Conservation (phyloP, 192 early-diverging fungal species). For the Coemansia guatemalensis region DNA sequence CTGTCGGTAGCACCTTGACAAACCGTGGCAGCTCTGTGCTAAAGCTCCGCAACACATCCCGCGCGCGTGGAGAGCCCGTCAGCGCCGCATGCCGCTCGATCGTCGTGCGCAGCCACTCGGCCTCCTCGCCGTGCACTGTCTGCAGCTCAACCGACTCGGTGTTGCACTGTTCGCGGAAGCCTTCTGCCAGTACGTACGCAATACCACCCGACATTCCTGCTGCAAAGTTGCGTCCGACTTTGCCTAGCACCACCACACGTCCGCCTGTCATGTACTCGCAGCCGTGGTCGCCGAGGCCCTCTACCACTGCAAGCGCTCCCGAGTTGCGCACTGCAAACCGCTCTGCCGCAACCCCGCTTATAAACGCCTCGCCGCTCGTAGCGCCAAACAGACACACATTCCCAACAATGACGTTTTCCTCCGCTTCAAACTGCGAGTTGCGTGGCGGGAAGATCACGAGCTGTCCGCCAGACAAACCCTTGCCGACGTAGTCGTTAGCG, state of each 20-base stretch:
- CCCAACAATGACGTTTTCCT: slow-evolving; percentile 92
- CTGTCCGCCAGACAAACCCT: slow-evolving; percentile 94
- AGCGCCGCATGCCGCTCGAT: slow-evolving; percentile 79
- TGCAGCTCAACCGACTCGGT: slow-evolving; percentile 90
- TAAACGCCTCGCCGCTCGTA: slow-evolving; percentile 86
- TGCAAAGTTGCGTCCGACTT: slow-evolving; percentile 95
- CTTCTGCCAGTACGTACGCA: slow-evolving; percentile 83
- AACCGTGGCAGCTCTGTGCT: slow-evolving; percentile 71
- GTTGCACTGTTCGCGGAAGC: slow-evolving; percentile 76
- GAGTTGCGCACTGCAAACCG: slow-evolving; percentile 98
- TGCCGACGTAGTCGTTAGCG: slow-evolving; percentile 98
- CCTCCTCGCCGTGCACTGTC: slow-evolving; percentile 74
- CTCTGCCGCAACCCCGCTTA: slow-evolving; percentile 94
- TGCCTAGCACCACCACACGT: slow-evolving; percentile 83
- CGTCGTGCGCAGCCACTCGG: slow-evolving; percentile 68
- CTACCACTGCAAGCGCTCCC: slow-evolving; percentile 93
- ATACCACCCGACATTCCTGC: slow-evolving; percentile 99
- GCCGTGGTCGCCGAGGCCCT: slow-evolving; percentile 97
- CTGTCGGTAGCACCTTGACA: slow-evolving; percentile 91
- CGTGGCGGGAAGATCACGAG: slow-evolving; percentile 90
- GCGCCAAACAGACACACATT: slow-evolving; percentile 99
- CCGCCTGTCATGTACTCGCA: slow-evolving; percentile 99
- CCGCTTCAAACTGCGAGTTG: slow-evolving; percentile 70
- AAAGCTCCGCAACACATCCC: slow-evolving; percentile 69
- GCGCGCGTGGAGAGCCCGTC: slow-evolving; percentile 81